phyloP scores from a whole-genome alignment of 2,329 filamentous ascomycete genomes.

The Elsinoe ampelina region DNA sequence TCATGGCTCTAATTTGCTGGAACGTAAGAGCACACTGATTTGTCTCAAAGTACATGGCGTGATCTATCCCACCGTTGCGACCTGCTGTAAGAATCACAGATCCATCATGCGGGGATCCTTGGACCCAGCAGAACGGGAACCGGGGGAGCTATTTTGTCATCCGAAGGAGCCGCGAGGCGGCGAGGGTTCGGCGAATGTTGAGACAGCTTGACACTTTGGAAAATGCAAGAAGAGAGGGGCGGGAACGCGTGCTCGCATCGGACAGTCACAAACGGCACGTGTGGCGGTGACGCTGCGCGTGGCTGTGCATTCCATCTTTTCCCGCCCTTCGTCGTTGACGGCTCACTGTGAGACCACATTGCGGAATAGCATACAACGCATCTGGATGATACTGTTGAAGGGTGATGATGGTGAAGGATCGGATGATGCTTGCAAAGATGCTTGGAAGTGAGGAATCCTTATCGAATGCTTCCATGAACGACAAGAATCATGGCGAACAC shows the following conservation, averaged over 20 bases:
- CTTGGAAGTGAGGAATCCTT: not conserved
- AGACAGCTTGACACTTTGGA: not conserved
- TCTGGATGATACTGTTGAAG: not conserved
- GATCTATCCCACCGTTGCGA: not conserved
- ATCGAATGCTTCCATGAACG: not conserved
- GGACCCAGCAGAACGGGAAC: not conserved
- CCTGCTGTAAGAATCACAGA: not conserved
- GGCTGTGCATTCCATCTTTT: not conserved
- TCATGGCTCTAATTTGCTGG: too few species aligned
- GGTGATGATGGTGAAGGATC: not conserved
- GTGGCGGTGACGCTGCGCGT: not conserved
- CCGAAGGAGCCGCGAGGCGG: not conserved
- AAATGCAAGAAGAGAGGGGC: not conserved
- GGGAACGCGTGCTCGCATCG: slow-evolving; percentile 2
- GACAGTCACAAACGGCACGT: not conserved
- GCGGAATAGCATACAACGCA: too few species aligned
- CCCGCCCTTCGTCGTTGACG: not conserved
- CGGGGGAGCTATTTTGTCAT: not conserved
- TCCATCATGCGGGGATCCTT: not conserved
- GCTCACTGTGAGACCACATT: not conserved
- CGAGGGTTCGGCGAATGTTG: not conserved
- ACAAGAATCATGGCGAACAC: not conserved
- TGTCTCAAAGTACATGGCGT: too few species aligned
- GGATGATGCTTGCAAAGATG: not conserved
- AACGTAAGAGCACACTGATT: too few species aligned